These are phyloP conservation scores for Jatropha curcas DNA, from an alignment of 345 rosid genomes.

Conservation along the genomic window DNA sequence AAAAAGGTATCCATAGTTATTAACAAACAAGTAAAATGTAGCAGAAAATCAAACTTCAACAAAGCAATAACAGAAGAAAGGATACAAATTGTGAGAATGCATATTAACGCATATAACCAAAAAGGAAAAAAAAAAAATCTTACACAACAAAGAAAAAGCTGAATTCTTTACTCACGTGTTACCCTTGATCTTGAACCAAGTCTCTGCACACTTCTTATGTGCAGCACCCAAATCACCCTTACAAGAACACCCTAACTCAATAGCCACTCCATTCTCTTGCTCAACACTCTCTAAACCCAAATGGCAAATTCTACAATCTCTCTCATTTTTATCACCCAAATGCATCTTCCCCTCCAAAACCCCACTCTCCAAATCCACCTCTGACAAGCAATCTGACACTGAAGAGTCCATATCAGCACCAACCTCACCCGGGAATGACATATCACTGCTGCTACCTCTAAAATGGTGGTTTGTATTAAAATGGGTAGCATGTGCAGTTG, in stretches of 20 bases:
- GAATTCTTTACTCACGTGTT: slow-evolving; percentile 34
- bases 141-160: neutral
- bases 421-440: slow-evolving; percentile 45
- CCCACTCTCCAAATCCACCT: slow-evolving; percentile 54
- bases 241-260: slow-evolving; percentile 46
- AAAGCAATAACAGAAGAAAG: neutral
- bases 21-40: neutral
- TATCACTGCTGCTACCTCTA: slow-evolving; percentile 29
- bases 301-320: slow-evolving; percentile 76
- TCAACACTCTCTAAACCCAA: slow-evolving; percentile 43
- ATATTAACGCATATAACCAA: neutral
- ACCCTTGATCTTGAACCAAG: slow-evolving; percentile 53
- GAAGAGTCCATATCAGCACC: slow-evolving; percentile 40
- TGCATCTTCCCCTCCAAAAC: slow-evolving; percentile 35
- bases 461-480: slow-evolving; percentile 15
- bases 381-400: slow-evolving; percentile 46
- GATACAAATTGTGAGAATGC: neutral
- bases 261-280: slow-evolving; percentile 35
- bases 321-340: slow-evolving; percentile 35
- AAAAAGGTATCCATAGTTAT: neutral
- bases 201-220: slow-evolving; percentile 46
- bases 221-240: slow-evolving; percentile 49
- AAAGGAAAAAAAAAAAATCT: neutral
- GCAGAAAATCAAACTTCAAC: neutral
- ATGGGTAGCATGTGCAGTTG: slow-evolving; percentile 24